A percentile compares a stretch with the other conserved stretches of the same genome.
Conservation (phyloP, 2,329 filamentous ascomycete genomes). For the Colletotrichum sansevieriae region DNA sequence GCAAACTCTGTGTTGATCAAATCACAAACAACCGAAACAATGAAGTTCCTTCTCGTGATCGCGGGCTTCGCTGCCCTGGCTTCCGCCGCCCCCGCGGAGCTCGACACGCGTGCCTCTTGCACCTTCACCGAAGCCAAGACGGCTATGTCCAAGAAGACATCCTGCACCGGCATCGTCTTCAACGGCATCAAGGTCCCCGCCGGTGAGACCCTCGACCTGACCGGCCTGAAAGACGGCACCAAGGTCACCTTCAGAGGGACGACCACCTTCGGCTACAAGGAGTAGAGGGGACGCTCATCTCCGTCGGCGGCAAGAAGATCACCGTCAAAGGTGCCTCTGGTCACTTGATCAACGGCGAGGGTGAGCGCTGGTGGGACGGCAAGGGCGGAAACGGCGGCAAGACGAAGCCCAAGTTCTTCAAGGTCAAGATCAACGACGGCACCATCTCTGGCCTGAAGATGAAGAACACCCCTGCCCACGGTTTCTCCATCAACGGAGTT, state of each 20-base stretch:
- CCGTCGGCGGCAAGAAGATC: slow-evolving; percentile 69
- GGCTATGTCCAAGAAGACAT: slow-evolving; percentile 61
- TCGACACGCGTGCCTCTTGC: slow-evolving; percentile 53
- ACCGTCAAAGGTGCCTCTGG: slow-evolving; percentile 65
- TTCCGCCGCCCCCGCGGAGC: slow-evolving; percentile 43
- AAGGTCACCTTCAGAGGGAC: slow-evolving; percentile 70
- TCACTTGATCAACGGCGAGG: slow-evolving; percentile 67
- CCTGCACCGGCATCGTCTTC: slow-evolving; percentile 68
- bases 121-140: slow-evolving; percentile 66
- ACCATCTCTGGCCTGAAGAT: slow-evolving; percentile 55
- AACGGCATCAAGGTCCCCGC: slow-evolving; percentile 68
- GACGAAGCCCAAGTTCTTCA: slow-evolving; percentile 74
- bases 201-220: slow-evolving; percentile 70
- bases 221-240: slow-evolving; percentile 63
- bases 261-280: slow-evolving; percentile 75
- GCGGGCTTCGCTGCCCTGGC: slow-evolving; percentile 47
- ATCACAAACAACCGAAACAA: slow-evolving; percentile 17
- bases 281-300: slow-evolving; percentile 76
- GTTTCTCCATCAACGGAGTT: slow-evolving; percentile 55
- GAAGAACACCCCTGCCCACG: slow-evolving; percentile 58
- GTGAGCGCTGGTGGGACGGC: slow-evolving; percentile 72
- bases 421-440: slow-evolving; percentile 57
- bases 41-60: slow-evolving; percentile 36
- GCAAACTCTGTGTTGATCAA: slow-evolving; percentile 22
- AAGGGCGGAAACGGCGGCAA: slow-evolving; percentile 71